These are phyloP conservation scores for Heimioporus sp. DNA, from an alignment of 768 basidiomycete genomes.

Conservation along the genomic window DNA sequence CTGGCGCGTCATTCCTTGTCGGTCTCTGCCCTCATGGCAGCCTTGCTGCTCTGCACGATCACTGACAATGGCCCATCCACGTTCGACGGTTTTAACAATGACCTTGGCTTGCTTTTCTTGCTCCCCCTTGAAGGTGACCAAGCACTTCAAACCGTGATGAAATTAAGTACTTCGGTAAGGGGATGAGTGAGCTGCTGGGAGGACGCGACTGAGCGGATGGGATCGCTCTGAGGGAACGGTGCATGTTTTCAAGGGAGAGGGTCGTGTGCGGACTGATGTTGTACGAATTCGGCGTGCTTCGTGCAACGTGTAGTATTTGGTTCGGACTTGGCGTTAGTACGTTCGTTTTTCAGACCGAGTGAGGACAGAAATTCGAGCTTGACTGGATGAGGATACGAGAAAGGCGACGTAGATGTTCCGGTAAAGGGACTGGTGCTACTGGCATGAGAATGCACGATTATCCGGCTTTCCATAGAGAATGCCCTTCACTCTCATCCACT, in stretches of 20 bases:
- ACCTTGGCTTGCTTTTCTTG: conserved; percentile 88
- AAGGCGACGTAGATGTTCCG: no score
- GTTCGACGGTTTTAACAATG: conserved; percentile 79
- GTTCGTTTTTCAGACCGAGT: conserved; percentile 74
- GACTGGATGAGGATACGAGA: no score
- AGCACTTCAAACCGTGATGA: conserved; percentile 69
- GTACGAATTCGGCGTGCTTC: conserved; percentile 72
- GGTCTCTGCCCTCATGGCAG: no score
- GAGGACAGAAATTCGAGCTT: conserved; percentile 78
- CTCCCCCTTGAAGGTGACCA: conserved; percentile 84
- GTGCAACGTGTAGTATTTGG: conserved; percentile 78
- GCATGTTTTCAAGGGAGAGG: conserved; percentile 64
- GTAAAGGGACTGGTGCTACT: no score
- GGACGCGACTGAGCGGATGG: conserved; percentile 73
- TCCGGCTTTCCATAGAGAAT: no score
- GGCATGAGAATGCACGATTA: no score
- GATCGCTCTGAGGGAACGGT: conserved; percentile 67
- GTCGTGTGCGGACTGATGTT: conserved; percentile 78
- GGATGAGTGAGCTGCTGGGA: conserved; percentile 76
- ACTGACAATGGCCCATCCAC: conserved; percentile 78
- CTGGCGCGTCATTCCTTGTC: no score
- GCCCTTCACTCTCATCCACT: no score
- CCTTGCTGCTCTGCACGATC: no score
- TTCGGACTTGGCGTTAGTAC: conserved; percentile 69
- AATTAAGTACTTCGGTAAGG: conserved; percentile 71